phyloP scores from a whole-genome alignment of 75 land plant genomes.

The Pinus albicaulis region DNA sequence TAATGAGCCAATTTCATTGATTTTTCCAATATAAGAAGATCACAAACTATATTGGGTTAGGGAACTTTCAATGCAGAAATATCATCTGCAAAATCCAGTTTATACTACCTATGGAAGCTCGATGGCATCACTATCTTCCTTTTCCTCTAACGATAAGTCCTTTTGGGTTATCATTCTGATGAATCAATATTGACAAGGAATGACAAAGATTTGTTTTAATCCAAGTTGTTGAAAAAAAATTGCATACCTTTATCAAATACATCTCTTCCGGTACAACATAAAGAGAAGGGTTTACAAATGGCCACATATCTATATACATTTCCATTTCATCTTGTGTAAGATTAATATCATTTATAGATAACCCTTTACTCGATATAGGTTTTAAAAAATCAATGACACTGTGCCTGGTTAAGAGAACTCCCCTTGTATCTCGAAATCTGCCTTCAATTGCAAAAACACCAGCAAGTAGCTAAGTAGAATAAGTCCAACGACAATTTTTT shows the following conservation, averaged over 20 bases:
- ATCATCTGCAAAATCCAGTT: background rate
- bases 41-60: background rate
- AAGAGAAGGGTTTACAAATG: constrained; percentile 94
- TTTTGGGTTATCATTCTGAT: constrained; percentile 92
- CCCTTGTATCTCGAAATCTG: constrained; percentile 74
- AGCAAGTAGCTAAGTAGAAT: constrained; percentile 93
- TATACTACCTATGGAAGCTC: constrained; percentile 80
- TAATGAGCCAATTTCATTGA: background rate
- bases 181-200: constrained; percentile 88
- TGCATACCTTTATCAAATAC: constrained; percentile 81
- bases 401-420: constrained; percentile 36
- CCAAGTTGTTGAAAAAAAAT: constrained; percentile 89
- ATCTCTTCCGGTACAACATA: constrained; percentile 97
- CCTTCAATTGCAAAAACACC: constrained; percentile 88
- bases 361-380: constrained; percentile 93
- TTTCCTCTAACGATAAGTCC: constrained; percentile 83
- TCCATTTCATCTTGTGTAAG: constrained; percentile 83
- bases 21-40: background rate
- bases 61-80: background rate
- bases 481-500: no score
- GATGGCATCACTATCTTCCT: constrained; percentile 34
- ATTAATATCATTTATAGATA: constrained; percentile 71
- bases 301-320: constrained; percentile 94
- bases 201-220: constrained; percentile 91
- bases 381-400: constrained; percentile 84